Evolutionary conservation across 495 filamentous ascomycete genomes (phyloP), one percentile per base, ranked within the genome.

Genomic region (Hypoxylon fragiforme): DNA sequence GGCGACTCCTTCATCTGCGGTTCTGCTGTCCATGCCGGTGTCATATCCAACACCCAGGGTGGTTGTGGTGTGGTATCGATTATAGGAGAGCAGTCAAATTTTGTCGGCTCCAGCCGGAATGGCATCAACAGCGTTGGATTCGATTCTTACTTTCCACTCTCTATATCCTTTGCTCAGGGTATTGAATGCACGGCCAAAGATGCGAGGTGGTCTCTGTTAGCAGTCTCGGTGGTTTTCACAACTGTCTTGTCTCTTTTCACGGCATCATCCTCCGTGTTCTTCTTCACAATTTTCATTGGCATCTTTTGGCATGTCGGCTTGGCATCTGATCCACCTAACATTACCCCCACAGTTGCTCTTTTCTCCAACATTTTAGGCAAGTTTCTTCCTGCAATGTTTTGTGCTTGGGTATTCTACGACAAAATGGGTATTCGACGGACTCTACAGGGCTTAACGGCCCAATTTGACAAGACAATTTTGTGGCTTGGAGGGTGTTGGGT

Each of bases 1-100:
- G 86, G 85, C 1, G 90, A 95, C 63, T 92, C 89, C 14, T 90
- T 90, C 59, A 82, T 94, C 47, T 95, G 90, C 65, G 83, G 85
- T 37, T 75, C 89, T 8, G 90, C 90, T 5, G 86, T 95, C 30
- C 90, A 95, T 64, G 79, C 87, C 0, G 90, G 90, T 8, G 61
- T 89, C 34, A 80, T 91, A 44, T 81, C 81, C 11, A 79, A 91
- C 55, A 67, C 76, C 0, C 73, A 74, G 7, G 91, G 90, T 15
- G 91, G 90, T 2, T 95, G 90, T 56, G 90, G 89, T 39, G 83
- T 90, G 12, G 78, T 84, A 19, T 76, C 77, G 40, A 74, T 91
- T 12, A 70, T 85, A n/a, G 90, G 91, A 21, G 73, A 81, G 21
- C 81, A 84, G 44, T 77, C 81, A 50, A 74, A 81, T 32, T 95